Percentiles rank a stretch among this genome's conserved stretches.
Evolutionary conservation across 192 early-diverging fungal species (phyloP).

Genomic region (Entophlyctis luteolus): DNA sequence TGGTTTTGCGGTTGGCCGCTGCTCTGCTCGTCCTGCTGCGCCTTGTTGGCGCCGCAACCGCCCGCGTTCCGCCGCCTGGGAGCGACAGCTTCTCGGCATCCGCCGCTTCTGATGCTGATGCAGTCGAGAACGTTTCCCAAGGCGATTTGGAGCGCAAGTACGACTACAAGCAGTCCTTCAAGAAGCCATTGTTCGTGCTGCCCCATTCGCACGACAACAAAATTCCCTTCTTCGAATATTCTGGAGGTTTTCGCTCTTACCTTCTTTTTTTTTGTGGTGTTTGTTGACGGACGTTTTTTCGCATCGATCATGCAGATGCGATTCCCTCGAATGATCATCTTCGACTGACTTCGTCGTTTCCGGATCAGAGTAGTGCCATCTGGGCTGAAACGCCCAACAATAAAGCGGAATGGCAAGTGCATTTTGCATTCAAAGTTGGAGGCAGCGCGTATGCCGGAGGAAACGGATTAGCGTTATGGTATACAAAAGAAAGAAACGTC

Average conservation of each 20-base stretch:
- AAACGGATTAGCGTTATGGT: slow-evolving; percentile 79
- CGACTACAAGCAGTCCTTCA: slow-evolving; percentile 40
- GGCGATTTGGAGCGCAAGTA: slow-evolving; percentile 24
- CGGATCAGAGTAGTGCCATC: slow-evolving; percentile 50
- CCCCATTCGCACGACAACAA: slow-evolving; percentile 10
- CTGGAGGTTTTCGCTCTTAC: slow-evolving; percentile 16
- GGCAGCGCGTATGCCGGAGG: slow-evolving; percentile 64
- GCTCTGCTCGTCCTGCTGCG: too few species aligned
- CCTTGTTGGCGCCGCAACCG: too few species aligned
- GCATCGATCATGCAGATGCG: too few species aligned
- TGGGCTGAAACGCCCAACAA: slow-evolving; percentile 59
- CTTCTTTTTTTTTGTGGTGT: too few species aligned
- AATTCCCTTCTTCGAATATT: slow-evolving; percentile 30
- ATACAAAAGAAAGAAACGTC: slow-evolving; percentile 50
- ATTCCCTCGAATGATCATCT: slow-evolving; percentile 28
- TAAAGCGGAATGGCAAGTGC: slow-evolving; percentile 70
- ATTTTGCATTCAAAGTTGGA: slow-evolving; percentile 55
- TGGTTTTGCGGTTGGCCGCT: too few species aligned
- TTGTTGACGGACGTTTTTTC: too few species aligned
- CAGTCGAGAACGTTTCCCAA: slow-evolving; percentile 10
- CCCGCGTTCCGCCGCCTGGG: too few species aligned
- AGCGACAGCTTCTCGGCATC: too few species aligned
- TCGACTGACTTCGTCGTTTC: slow-evolving; percentile 60
- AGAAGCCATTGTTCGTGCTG: slow-evolving; percentile 36
- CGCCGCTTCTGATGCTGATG: too few species aligned